A percentile compares a stretch with the other conserved stretches of the same genome.
phyloP scores from a whole-genome alignment of 345 rosid species.

The Geranium brycei region DNA sequence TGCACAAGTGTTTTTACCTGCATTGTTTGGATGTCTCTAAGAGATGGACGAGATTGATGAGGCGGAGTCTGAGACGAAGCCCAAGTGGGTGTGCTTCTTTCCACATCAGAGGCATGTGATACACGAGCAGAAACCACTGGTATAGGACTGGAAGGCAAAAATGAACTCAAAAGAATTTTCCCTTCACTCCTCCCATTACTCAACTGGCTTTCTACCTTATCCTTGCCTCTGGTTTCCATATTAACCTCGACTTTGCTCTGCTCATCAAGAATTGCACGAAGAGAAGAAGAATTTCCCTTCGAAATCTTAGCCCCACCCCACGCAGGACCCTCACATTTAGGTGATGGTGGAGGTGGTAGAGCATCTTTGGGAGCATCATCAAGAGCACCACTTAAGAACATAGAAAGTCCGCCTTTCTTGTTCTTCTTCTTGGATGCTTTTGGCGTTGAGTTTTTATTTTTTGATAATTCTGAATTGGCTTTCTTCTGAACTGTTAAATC shows the following conservation, averaged over 20 bases:
- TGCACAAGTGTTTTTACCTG: conserved; percentile 29
- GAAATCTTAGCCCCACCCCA: conserved; percentile 90
- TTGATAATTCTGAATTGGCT: conserved; percentile 25
- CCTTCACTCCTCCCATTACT: conserved; percentile 29
- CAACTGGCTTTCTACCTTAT: conserved; percentile 26
- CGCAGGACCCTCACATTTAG: conserved; percentile 73
- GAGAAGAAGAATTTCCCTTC: conserved; percentile 66
- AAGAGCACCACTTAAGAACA: conserved; percentile 96
- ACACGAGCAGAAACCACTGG: conserved; percentile 34
- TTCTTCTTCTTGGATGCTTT: conserved; percentile 57
- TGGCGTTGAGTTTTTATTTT: conserved; percentile 27
- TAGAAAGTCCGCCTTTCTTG: conserved; percentile 87
- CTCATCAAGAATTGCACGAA: conserved; percentile 77
- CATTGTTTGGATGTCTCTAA: conserved; percentile 87
- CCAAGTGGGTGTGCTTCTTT: conserved; percentile 84
- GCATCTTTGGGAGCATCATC: conserved; percentile 48
- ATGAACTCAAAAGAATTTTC: conserved; percentile 53
- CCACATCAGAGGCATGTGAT: conserved; percentile 42
- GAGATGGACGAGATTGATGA: conserved; percentile 55
- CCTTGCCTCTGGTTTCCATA: conserved; percentile 26
- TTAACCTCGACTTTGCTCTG: conserved; percentile 49
- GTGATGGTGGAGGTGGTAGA: conserved; percentile 42
- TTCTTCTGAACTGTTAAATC: conserved; percentile 27
- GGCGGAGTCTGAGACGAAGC: conserved; percentile 72
- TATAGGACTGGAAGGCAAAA: conserved; percentile 65